Conservation (phyloP, 2,329 filamentous ascomycete species). For the Chaetomiaceae sp. region DNA sequence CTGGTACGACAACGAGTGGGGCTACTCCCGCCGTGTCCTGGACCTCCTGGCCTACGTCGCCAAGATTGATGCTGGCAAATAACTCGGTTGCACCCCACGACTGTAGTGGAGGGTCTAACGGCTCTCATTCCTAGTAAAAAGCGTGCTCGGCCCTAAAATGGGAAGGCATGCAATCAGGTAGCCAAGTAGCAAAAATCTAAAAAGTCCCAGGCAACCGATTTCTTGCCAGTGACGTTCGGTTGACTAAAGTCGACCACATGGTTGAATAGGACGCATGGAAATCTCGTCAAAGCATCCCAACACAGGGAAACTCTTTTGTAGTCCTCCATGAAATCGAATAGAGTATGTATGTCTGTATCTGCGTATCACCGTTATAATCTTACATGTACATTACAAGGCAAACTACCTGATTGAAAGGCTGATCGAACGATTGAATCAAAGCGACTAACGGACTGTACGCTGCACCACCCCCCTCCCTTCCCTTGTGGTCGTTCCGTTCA, state of each 20-base stretch:
- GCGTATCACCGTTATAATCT: no score
- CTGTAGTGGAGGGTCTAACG: conserved; percentile 15
- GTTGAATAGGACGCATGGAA: no score
- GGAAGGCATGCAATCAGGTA: conserved; percentile 2
- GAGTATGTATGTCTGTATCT: no score
- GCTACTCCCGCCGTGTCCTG: conserved; percentile 93
- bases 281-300: no score
- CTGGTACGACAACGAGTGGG: conserved; percentile 99
- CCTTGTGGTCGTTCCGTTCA: no score
- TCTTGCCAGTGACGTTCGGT: no score
- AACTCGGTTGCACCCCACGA: conserved; percentile 18
- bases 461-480: no score
- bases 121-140: conserved; percentile 8
- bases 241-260: no score
- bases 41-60: conserved; percentile 76
- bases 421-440: no score
- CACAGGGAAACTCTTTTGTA: no score
- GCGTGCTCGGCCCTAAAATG: not conserved
- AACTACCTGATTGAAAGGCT: not conserved
- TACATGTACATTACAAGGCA: not conserved
- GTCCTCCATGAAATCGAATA: no score
- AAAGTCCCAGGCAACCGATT: not conserved
- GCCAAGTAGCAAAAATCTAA: conserved; percentile 8
- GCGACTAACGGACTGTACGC: no score
- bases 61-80: conserved; percentile 64